Percentiles rank a stretch among this genome's conserved stretches.
phyloP scores from a whole-genome alignment of 805 yeast genomes.

The Metschnikowia colocasiae region DNA sequence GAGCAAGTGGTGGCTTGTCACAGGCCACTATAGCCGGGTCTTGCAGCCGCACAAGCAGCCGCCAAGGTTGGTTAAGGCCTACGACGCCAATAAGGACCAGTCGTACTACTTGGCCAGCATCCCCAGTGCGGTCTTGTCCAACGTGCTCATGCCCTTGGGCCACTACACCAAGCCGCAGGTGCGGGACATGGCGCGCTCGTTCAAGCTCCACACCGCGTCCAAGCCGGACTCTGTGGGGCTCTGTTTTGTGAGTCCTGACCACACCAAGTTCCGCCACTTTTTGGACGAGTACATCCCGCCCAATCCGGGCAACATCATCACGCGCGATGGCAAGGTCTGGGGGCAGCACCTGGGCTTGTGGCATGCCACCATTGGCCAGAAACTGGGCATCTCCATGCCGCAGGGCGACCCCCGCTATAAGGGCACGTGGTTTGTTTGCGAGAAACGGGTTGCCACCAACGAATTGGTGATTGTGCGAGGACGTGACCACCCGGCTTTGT shows the following conservation, averaged over 20 bases:
- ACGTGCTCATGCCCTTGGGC: conserved; percentile 76
- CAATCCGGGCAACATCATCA: conserved; percentile 75
- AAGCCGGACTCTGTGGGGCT: conserved; percentile 94
- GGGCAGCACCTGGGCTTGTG: conserved; percentile 86
- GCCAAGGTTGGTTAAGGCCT: conserved; percentile 48
- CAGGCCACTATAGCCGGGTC: conserved; percentile 76
- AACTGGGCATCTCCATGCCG: conserved; percentile 76
- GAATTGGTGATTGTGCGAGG: conserved; percentile 80
- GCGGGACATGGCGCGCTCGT: conserved; percentile 57
- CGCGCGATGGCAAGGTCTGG: conserved; percentile 69
- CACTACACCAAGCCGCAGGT: conserved; percentile 71
- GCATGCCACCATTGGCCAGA: conserved; percentile 95
- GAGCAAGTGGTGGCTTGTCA: conserved; percentile 75
- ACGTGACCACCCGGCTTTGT: conserved; percentile 53
- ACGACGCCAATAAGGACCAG: conserved; percentile 71
- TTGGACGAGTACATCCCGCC: conserved; percentile 69
- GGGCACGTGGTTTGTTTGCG: conserved; percentile 87
- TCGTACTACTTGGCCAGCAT: conserved; percentile 83
- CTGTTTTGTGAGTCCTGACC: conserved; percentile 75
- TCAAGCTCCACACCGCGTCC: conserved; percentile 56
- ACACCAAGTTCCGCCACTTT: conserved; percentile 65
- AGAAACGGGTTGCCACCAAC: conserved; percentile 59
- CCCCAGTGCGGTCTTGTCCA: conserved; percentile 38
- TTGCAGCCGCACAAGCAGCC: conserved; percentile 30
- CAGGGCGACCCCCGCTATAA: conserved; percentile 73